Evolutionary conservation across 2,329 filamentous ascomycete species (phyloP).

Genomic region (Aspergillus sp.): DNA sequence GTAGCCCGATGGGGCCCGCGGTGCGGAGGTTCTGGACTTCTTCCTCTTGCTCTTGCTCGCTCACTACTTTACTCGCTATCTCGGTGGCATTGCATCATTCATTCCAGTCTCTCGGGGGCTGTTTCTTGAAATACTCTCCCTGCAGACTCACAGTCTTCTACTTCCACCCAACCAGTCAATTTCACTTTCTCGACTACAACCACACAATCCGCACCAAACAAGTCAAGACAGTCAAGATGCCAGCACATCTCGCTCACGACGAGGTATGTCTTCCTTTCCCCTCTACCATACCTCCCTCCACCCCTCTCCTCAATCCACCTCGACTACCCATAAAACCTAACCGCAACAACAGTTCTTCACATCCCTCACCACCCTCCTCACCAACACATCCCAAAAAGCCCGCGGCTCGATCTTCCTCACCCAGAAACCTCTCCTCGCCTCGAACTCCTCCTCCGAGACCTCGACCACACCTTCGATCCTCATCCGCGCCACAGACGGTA

Average conservation of each 20-base stretch:
- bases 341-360: conserved; percentile 41
- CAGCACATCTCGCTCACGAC: conserved; percentile 40
- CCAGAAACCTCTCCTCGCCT: conserved; percentile 39
- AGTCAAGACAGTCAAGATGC: conserved; percentile 23
- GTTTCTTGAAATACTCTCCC: not conserved
- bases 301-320: too few relatives aligned
- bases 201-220: not conserved
- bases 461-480: conserved; percentile 60
- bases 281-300: not conserved
- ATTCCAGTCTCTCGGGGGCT: not conserved
- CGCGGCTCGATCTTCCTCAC: conserved; percentile 46
- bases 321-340: not conserved
- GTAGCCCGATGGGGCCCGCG: not conserved
- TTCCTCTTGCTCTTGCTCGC: too few relatives aligned
- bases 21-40: conserved; percentile 8
- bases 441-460: conserved; percentile 25
- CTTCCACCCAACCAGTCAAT: not conserved
- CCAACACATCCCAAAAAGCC: conserved; percentile 38
- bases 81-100: too few relatives aligned
- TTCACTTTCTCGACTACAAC: not conserved
- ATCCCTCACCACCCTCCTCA: conserved; percentile 40
- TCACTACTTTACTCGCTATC: too few relatives aligned
- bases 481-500: conserved; percentile 81
- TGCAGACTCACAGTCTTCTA: not conserved
- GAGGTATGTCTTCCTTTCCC: conserved; percentile 32